Percentiles rank a stretch among this genome's conserved stretches.
Evolutionary conservation across 2,329 filamentous ascomycete species (phyloP).

Genomic region (Fusarium anguioides): DNA sequence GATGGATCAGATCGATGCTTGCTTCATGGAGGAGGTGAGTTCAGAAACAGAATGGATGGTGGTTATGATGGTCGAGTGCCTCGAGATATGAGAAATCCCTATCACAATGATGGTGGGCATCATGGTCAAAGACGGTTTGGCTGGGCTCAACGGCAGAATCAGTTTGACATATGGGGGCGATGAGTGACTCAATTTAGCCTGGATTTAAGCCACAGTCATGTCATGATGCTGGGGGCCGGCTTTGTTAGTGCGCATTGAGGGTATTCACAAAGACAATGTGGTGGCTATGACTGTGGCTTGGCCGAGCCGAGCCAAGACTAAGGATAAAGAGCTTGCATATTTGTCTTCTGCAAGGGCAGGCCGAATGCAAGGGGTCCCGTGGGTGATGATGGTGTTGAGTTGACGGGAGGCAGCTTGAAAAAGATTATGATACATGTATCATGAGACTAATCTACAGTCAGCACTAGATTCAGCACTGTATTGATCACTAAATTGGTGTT

Average conservation of each 20-base stretch:
- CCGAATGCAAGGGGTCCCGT: slow-evolving; percentile 40
- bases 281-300: neutral
- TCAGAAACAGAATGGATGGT: neutral
- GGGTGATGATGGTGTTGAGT: slow-evolving; percentile 34
- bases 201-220: slow-evolving; percentile 1
- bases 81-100: neutral
- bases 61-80: neutral
- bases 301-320: slow-evolving; percentile 19
- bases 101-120: neutral
- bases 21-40: slow-evolving; percentile 20
- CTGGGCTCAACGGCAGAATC: slow-evolving; percentile 30
- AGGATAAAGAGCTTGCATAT: slow-evolving; percentile 25
- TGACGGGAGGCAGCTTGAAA: neutral
- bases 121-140: slow-evolving; percentile 11
- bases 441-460: slow-evolving; percentile 13
- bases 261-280: slow-evolving; percentile 14
- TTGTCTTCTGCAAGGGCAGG: slow-evolving; percentile 14
- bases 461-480: neutral
- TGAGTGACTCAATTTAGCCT: neutral
- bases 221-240: neutral
- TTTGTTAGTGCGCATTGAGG: slow-evolving; percentile 1
- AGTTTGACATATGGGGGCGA: slow-evolving; percentile 37
- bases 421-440: slow-evolving; percentile 27
- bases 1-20: slow-evolving; percentile 29
- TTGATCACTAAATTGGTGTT: rapidly evolving